Base-by-base conservation (phyloP, 1,139 yeast genomes). In the Kodamaea anthophila region DNA sequence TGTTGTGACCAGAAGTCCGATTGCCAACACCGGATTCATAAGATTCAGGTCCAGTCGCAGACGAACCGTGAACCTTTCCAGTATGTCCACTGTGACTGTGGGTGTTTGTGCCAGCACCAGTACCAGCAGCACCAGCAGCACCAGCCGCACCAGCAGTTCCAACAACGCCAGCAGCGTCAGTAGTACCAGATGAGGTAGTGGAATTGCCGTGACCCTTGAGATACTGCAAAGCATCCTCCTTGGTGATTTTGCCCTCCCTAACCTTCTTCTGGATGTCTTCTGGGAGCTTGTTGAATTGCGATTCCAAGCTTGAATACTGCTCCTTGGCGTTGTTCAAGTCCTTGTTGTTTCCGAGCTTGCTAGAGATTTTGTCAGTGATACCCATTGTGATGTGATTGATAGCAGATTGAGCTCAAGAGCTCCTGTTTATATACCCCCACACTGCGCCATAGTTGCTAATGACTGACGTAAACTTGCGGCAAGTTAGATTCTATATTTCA, bases 291-390 rank as follows among this genome's bases (percentile, higher is more conserved):
- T 24, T 14, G 27, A 24, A 24, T n/a, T 24, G 19, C 9, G 39
- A 40, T 32, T 45, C 39, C 37, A 47, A 40, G 40, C 49, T 52
- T 11, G 32, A 18, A 18, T 47, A 40, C 25, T 34, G 34, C 29
- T 24, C 26, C 26, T 30, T 21, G 14, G 12, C 21, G 5, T 47
- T 31, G 22, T 24, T 15, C 20, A 19, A 25, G 18, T 30, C 36
- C 21, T 34, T 51, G 34, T 39, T 37, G 41, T 21, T 21, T 24
- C 52, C 48, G 30, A 60, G 46, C 35, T 57, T 60, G 29, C 52
- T 47, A 40, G 46, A 49, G 36, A 60, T 42, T 41, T 58, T 60
- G 41, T 59, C 65, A 21, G 60, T 44, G 28, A 60, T 49, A 33
- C 66, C 65, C 66, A 60, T 60, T n/a, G n/a, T n/a, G n/a, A n/a